phyloP scores from a whole-genome alignment of 306 rosid species.

The Vigna trinervia region DNA sequence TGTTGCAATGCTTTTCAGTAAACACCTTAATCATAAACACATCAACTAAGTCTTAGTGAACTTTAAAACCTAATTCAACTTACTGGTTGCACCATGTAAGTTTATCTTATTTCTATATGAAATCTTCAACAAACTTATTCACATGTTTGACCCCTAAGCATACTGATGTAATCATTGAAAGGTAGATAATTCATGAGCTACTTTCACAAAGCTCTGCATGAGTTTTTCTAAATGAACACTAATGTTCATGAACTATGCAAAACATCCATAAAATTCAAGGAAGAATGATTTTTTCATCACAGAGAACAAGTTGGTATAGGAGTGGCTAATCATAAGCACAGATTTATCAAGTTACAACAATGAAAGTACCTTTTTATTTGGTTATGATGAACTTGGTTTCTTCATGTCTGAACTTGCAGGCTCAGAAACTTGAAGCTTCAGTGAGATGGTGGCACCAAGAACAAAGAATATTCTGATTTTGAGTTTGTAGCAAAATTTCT shows the following conservation, averaged over 20 bases:
- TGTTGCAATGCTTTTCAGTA: background rate
- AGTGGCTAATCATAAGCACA: background rate
- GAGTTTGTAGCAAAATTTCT: conserved; percentile 17
- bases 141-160: background rate
- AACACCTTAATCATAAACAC: background rate
- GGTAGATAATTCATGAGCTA: background rate
- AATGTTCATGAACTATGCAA: background rate
- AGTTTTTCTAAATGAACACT: background rate
- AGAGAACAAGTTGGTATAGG: background rate
- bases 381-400: conserved; percentile 2
- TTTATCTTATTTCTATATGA: too few relatives aligned
- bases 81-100: too few relatives aligned
- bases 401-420: conserved; percentile 54
- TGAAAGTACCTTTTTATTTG: background rate
- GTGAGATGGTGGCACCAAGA: conserved; percentile 44
- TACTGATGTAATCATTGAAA: background rate
- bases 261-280: background rate
- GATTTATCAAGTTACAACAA: background rate
- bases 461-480: conserved; percentile 28
- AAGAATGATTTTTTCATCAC: background rate
- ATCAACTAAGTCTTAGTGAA: too few relatives aligned
- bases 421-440: conserved; percentile 64
- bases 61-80: too few relatives aligned
- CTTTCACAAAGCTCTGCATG: background rate
- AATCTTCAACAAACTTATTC: background rate